Evolutionary conservation across 176 grass and related monocot species (phyloP).

Genomic region (Panicum miliaceum): DNA sequence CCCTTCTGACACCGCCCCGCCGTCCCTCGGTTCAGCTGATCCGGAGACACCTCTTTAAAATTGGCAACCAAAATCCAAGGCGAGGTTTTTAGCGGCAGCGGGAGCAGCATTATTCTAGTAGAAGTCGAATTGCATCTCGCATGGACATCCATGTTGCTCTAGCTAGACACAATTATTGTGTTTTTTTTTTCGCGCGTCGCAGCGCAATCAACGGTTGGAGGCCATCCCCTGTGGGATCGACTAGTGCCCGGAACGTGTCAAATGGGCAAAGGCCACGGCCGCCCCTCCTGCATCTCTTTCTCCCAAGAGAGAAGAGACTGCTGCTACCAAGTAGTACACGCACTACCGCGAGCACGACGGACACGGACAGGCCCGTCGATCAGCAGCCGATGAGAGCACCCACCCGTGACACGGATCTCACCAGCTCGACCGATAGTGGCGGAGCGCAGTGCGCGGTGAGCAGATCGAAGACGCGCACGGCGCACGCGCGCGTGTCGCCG

Average conservation of each 20-base stretch:
- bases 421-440: neutral
- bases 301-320: no score
- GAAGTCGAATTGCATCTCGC: neutral
- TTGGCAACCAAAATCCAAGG: neutral
- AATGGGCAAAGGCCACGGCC: neutral
- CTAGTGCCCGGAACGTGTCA: neutral
- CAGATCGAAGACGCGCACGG: neutral
- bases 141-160: neutral
- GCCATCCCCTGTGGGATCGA: neutral
- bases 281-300: neutral
- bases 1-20: neutral
- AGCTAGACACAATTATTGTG: neutral
- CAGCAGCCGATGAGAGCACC: neutral
- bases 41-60: neutral
- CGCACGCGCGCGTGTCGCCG: neutral
- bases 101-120: neutral
- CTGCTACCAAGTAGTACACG: neutral
- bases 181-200: neutral
- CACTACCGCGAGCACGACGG: neutral
- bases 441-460: neutral
- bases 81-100: no score
- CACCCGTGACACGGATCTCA: constrained; percentile 2
- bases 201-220: neutral
- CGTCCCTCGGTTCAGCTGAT: no score
- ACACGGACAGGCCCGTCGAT: neutral